phyloP scores from a whole-genome alignment of 148 eudicot genomes.

The Beta vulgaris region DNA sequence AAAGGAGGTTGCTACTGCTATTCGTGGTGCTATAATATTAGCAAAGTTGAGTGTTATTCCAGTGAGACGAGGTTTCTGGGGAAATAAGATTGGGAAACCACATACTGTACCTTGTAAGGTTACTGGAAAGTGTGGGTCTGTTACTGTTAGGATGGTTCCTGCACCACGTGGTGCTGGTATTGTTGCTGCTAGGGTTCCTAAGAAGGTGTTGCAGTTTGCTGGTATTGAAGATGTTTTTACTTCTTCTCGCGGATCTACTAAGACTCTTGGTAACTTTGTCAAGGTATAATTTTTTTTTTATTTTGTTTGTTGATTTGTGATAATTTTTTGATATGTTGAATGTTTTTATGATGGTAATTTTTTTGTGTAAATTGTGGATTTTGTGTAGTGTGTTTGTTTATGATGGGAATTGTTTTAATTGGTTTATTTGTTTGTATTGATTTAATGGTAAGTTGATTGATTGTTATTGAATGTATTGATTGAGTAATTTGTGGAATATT shows the following conservation, averaged over 20 bases:
- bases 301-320: background rate
- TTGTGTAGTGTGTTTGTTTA: no score
- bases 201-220: slow-evolving; percentile 90
- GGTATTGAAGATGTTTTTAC: slow-evolving; percentile 91
- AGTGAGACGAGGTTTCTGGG: slow-evolving; percentile 86
- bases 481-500: no score
- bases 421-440: no score
- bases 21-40: slow-evolving; percentile 69
- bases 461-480: no score
- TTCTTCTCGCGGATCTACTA: slow-evolving; percentile 80
- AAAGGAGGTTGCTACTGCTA: slow-evolving; percentile 82
- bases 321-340: background rate
- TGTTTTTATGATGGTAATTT: background rate
- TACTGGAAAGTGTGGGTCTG: slow-evolving; percentile 85
- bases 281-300: slow-evolving; percentile 42
- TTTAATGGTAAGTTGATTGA: no score
- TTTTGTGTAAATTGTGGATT: background rate
- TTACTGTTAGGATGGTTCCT: slow-evolving; percentile 78
- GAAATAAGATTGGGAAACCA: slow-evolving; percentile 82
- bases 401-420: no score
- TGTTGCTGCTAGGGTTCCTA: slow-evolving; percentile 82
- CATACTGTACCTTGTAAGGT: slow-evolving; percentile 89
- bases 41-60: slow-evolving; percentile 80
- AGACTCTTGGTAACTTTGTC: slow-evolving; percentile 84
- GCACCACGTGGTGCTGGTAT: slow-evolving; percentile 88